A percentile compares a stretch with the other conserved stretches of the same genome.
phyloP scores from a whole-genome alignment of 2,329 filamentous ascomycete genomes.

The Penicillium sp. region DNA sequence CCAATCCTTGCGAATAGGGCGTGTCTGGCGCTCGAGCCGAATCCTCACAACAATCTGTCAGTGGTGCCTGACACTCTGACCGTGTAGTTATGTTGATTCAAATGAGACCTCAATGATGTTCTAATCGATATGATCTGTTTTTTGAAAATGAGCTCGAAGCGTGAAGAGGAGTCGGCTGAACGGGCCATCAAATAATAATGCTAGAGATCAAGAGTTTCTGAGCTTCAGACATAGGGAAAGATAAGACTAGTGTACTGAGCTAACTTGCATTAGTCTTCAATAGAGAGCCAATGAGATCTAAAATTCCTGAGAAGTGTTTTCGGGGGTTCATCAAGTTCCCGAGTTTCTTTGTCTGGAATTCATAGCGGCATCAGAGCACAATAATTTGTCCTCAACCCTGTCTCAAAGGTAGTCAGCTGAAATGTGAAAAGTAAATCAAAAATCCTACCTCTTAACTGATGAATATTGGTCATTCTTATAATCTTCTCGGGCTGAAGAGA shows the following conservation, averaged over 20 bases:
- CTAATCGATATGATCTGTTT: too few relatives aligned
- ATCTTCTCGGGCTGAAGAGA: too few relatives aligned
- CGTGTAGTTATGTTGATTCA: too few relatives aligned
- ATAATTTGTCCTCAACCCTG: too few relatives aligned
- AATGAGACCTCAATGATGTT: too few relatives aligned
- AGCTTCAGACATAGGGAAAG: neutral
- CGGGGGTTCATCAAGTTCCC: neutral
- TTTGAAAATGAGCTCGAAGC: neutral
- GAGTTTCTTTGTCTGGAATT: neutral
- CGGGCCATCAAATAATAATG: neutral
- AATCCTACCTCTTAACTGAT: too few relatives aligned
- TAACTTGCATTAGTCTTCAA: neutral
- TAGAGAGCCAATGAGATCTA: neutral
- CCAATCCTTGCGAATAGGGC: neutral
- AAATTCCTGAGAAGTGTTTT: neutral
- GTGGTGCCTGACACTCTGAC: too few relatives aligned
- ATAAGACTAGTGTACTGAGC: neutral
- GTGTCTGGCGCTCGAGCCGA: too few relatives aligned
- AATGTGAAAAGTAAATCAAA: neutral
- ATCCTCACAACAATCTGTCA: neutral
- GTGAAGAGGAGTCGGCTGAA: neutral
- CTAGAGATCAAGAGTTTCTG: too few relatives aligned
- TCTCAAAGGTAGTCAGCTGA: too few relatives aligned
- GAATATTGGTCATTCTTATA: neutral
- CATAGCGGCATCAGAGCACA: too few relatives aligned